Evolutionary conservation across 2,329 filamentous ascomycete species (phyloP), one percentile per base, ranked within the genome.

Genomic region (Cercospora sp.): DNA sequence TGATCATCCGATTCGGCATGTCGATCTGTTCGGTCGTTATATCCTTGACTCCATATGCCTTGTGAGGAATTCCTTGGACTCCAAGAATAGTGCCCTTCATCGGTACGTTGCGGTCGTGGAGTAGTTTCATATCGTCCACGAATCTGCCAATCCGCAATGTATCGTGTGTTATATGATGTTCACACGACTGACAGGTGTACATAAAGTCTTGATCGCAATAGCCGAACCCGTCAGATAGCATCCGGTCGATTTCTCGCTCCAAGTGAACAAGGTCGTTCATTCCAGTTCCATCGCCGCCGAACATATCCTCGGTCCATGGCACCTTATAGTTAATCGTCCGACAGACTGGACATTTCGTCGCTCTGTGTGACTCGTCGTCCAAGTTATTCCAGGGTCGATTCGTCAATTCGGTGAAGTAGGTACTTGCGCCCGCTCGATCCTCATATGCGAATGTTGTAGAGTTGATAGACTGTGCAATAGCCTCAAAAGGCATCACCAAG

Each of bases 81-180:
- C 87, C 82, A 7, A 92, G 81, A 4, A 92, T 77, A 0, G 90
- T 93, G 1, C 91, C 90, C 0, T 89, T 88, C 82, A 94, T 87
- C 0, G 90, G 88, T 1, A 80, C 75, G 13, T 82, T 72, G 3
- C 82, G 72, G 3, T 78, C 68, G 3, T 87, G 72, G 0, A 92
- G 81, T 0, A 74, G 74, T 26, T 82, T 76, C 5, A 85, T 78
- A 73, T 93, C 90, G 13, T 77, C 78, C 59, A 82, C 80, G 72
- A 93, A 91, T 71, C 89, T 90, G 53, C 78, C 82, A 1, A 89
- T 84, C n/a, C 85, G 83, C 1, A 93, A 82, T 2, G 82, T 79
- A 58, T 90, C 84, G 71, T 89, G 87, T 6, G 82, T 84, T 70
- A 91, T 81, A 1, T 69, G 70, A 1, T 79, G 77, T 0, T 74